These are phyloP conservation scores for Lentinula lateritia DNA, from an alignment of 768 basidiomycete species.

Conservation along the genomic window DNA sequence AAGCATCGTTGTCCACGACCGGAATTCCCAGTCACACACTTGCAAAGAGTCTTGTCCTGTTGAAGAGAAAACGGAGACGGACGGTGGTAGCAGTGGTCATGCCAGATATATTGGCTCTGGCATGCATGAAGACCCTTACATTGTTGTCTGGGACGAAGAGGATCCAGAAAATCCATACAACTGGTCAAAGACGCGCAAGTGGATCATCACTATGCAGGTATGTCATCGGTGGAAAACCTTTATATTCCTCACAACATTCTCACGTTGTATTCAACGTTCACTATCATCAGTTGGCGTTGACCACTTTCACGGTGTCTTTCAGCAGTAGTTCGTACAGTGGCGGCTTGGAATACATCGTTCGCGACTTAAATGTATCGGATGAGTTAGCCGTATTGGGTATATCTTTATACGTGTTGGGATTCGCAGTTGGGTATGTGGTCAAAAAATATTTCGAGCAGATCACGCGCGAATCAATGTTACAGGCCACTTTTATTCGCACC, in stretches of 20 bases:
- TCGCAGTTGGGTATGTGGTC: constrained; percentile 44
- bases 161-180: constrained; percentile 55
- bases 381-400: constrained; percentile 53
- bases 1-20: neutral
- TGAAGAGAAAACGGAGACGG: neutral
- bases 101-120: constrained; percentile 38
- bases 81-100: neutral
- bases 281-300: constrained; percentile 34
- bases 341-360: constrained; percentile 37
- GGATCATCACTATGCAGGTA: constrained; percentile 41
- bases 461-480: neutral
- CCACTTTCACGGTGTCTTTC: constrained; percentile 56
- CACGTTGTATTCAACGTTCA: constrained; percentile 8
- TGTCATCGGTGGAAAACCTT: constrained; percentile 24
- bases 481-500: constrained; percentile 49
- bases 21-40: neutral
- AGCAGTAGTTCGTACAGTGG: constrained; percentile 54
- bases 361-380: constrained; percentile 42
- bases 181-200: constrained; percentile 43
- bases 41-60: neutral
- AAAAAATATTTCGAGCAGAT: neutral
- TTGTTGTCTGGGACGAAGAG: constrained; percentile 47
- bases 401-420: constrained; percentile 59
- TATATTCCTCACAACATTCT: neutral
- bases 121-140: constrained; percentile 40